These are phyloP conservation scores for Pythium phragmitis DNA, from an alignment of 352 stramenopile genomes.

Conservation along the genomic window DNA sequence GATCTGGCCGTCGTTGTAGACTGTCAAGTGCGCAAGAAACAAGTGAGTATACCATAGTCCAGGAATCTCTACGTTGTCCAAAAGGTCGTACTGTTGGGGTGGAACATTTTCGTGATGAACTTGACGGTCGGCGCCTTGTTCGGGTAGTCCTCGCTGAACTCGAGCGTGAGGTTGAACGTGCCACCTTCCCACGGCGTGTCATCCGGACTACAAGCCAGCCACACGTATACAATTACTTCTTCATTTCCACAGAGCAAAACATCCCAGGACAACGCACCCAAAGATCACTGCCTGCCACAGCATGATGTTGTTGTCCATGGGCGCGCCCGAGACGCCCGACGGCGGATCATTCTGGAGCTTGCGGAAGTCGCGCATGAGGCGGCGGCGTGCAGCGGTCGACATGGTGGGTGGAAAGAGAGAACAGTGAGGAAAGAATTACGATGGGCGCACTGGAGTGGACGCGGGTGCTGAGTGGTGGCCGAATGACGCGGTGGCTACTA, in stretches of 20 bases:
- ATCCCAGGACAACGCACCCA: conserved; percentile 41
- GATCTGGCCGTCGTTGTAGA: conserved; percentile 91
- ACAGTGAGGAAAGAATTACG: not conserved
- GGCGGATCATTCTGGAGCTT: conserved; percentile 98
- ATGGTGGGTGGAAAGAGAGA: conserved; percentile 47
- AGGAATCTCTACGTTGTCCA: not conserved
- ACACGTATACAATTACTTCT: not conserved
- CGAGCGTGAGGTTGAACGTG: conserved; percentile 97
- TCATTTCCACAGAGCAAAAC: not conserved
- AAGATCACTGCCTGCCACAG: conserved; percentile 94
- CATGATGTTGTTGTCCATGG: conserved; percentile 99
- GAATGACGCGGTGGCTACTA: not conserved
- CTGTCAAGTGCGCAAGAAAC: conserved; percentile 31
- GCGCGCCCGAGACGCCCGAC: conserved; percentile 95
- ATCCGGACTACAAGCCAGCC: conserved; percentile 89
- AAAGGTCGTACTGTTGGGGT: conserved; percentile 93
- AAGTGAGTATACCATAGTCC: not conserved
- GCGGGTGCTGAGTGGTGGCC: not conserved
- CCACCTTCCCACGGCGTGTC: conserved; percentile 99
- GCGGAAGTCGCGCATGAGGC: conserved; percentile 97
- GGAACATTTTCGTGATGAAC: conserved; percentile 99
- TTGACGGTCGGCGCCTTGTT: conserved; percentile 98
- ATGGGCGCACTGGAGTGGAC: too few relatives aligned
- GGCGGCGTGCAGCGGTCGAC: conserved; percentile 93
- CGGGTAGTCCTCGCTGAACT: conserved; percentile 99